A percentile compares a stretch with the other conserved stretches of the same genome.
Conservation (phyloP, 2,329 filamentous ascomycete species). For the Apiospora pterosperma region DNA sequence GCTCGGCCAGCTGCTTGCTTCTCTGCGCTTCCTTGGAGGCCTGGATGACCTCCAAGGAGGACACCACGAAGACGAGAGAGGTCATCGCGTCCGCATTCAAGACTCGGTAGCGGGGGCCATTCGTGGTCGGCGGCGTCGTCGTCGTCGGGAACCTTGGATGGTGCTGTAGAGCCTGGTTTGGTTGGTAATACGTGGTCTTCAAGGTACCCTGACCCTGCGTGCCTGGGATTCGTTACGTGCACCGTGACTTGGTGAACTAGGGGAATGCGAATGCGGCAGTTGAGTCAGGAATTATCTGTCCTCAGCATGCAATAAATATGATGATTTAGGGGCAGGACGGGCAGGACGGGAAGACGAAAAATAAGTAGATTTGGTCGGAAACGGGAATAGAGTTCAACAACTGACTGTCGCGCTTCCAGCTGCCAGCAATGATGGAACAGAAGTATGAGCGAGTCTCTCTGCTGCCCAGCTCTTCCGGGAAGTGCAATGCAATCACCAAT, state of each 20-base stretch:
- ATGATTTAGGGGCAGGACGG: too few species aligned
- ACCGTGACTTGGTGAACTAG: neutral
- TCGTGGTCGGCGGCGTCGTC: neutral
- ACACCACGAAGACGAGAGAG: constrained; percentile 94
- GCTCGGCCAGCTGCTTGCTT: constrained; percentile 79
- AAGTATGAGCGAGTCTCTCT: too few species aligned
- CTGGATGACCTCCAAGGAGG: constrained; percentile 87
- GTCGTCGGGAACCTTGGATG: neutral
- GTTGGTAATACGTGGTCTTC: neutral
- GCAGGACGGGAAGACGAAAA: neutral
- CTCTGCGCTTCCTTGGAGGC: constrained; percentile 86
- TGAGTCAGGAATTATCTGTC: neutral
- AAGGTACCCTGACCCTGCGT: neutral
- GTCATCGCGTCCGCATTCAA: constrained; percentile 60
- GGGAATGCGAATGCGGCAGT: neutral
- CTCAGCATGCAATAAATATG: neutral
- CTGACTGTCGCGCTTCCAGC: too few species aligned
- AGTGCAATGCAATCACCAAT: too few species aligned
- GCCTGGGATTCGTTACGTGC: neutral
- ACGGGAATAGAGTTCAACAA: neutral
- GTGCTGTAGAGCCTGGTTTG: neutral
- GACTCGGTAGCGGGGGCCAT: neutral
- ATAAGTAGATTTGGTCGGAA: neutral
- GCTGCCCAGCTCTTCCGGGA: too few species aligned
- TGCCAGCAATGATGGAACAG: too few species aligned